A percentile compares a stretch with the other conserved stretches of the same genome.
phyloP scores from a whole-genome alignment of 1,139 yeast genomes.

The Yamadazyma buinensis region DNA sequence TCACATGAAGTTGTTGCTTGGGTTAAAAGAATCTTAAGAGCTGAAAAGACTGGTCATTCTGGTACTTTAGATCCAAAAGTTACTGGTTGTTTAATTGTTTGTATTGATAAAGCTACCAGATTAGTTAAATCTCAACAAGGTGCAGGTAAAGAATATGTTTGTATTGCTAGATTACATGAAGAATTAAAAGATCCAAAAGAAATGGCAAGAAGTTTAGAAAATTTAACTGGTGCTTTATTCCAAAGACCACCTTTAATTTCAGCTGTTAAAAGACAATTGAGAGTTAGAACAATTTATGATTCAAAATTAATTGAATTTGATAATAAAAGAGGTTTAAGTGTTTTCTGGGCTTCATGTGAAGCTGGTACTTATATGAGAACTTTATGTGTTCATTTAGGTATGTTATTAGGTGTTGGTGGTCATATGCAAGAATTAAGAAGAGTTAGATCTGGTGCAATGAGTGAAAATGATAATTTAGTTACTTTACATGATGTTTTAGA shows the following conservation, averaged over 20 bases:
- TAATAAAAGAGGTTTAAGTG: constrained; percentile 94
- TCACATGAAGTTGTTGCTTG: constrained; percentile 99
- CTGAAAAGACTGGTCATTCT: constrained; percentile 97
- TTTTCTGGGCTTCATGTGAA: constrained; percentile 99
- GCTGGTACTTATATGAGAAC: constrained; percentile 99
- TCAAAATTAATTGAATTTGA: constrained; percentile 94
- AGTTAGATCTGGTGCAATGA: constrained; percentile 95
- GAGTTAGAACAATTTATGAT: constrained; percentile 97
- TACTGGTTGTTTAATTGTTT: constrained; percentile 95
- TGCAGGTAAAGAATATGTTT: constrained; percentile 99
- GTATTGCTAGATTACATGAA: constrained; percentile 94
- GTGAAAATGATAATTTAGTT: constrained; percentile 87
- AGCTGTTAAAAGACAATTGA: constrained; percentile 97
- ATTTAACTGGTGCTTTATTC: constrained; percentile 96
- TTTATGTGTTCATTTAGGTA: constrained; percentile 96
- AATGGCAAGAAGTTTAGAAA: constrained; percentile 82
- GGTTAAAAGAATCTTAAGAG: constrained; percentile 93
- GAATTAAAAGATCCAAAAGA: constrained; percentile 89
- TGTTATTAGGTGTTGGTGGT: constrained; percentile 97
- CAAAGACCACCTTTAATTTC: constrained; percentile 99
- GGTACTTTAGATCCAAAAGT: constrained; percentile 99
- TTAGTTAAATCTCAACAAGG: constrained; percentile 98
- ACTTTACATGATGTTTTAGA: constrained; percentile 96
- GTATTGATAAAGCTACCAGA: constrained; percentile 97
- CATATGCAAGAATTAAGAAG: constrained; percentile 99